Evolutionary conservation across 805 yeast species (phyloP), one percentile per base, ranked within the genome.

Genomic region (Candida chauliodis): DNA sequence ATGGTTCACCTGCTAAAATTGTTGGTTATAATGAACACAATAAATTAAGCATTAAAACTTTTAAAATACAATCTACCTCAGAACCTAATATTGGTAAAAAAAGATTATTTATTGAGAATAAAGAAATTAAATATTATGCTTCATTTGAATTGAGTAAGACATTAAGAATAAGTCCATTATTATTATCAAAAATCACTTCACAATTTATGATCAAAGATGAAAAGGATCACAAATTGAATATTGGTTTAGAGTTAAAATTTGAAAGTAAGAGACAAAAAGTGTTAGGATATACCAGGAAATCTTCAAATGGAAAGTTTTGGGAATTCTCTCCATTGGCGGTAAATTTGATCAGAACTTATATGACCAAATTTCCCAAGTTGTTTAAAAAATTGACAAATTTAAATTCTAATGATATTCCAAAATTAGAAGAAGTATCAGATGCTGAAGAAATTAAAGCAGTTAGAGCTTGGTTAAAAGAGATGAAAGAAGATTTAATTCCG

Each of bases 241-340:
- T 93, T 51, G 98, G 98, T 15, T 67, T 93, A 46, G 85, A 83
- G 41, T 69, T 93, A 58, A 90, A 90, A 61, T 84, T 81, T 59
- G 96, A 90, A 47, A 76, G 77, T 16, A 76, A 78, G 43, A 78
- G 88, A 49, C 75, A 77, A 51, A 91, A 91, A 60, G 98, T 87
- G 3, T 70, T 90, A 45, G 99, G 98, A 4, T 91, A 79, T 63
- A 79, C 96, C 1, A 75, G 80, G 42, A 79, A 81, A 52, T 24
- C 38, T 8, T 42, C 26, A 9, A 69, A 71, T 36, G 81, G 79
- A 16, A 59, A 51, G 36, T 55, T 53, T 37, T 93, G 99, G 99
- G 88, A 81, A 49, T 93, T 70, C 59, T 84, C 95, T 46, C 79
- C 78, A 8, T 64, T 82, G 49, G 95, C 97, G 0, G 61, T 84